These are phyloP conservation scores for Colletotrichum sidae DNA, from an alignment of 2,329 filamentous ascomycete genomes.

Conservation along the genomic window DNA sequence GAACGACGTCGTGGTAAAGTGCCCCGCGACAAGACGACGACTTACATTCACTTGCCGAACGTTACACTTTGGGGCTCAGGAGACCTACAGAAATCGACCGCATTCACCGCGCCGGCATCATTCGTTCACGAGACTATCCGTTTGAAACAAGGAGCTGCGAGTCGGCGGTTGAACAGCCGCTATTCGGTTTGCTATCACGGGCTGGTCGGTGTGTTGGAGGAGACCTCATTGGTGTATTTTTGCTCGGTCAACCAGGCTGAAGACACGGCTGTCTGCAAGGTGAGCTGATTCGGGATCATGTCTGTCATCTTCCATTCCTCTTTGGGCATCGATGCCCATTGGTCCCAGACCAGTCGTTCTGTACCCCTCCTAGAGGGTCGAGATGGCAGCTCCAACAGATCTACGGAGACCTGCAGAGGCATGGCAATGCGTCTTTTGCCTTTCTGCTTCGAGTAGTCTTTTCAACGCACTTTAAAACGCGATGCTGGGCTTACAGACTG, in stretches of 20 bases:
- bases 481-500: slow-evolving; percentile 5
- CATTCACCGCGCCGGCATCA: neutral
- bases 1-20: neutral
- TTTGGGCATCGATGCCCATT: slow-evolving; percentile 17
- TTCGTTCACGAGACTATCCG: neutral
- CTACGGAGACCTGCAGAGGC: no score
- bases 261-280: slow-evolving; percentile 7
- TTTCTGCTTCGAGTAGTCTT: slow-evolving; percentile 6
- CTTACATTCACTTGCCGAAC: slow-evolving; percentile 7
- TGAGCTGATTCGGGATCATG: slow-evolving; percentile 22
- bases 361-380: neutral
- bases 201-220: slow-evolving; percentile 3
- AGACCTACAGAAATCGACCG: neutral
- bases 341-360: slow-evolving; percentile 2
- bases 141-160: neutral
- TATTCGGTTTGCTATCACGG: slow-evolving; percentile 26
- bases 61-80: neutral
- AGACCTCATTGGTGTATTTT: slow-evolving; percentile 28
- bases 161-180: slow-evolving; percentile 17
- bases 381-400: no score
- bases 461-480: neutral
- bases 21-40: slow-evolving; percentile 28
- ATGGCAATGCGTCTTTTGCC: neutral
- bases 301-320: slow-evolving; percentile 12
- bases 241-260: slow-evolving; percentile 19